A percentile compares a stretch with the other conserved stretches of the same genome.
Evolutionary conservation across 2,329 filamentous ascomycete species (phyloP).

Genomic region (Colletotrichum navitas): DNA sequence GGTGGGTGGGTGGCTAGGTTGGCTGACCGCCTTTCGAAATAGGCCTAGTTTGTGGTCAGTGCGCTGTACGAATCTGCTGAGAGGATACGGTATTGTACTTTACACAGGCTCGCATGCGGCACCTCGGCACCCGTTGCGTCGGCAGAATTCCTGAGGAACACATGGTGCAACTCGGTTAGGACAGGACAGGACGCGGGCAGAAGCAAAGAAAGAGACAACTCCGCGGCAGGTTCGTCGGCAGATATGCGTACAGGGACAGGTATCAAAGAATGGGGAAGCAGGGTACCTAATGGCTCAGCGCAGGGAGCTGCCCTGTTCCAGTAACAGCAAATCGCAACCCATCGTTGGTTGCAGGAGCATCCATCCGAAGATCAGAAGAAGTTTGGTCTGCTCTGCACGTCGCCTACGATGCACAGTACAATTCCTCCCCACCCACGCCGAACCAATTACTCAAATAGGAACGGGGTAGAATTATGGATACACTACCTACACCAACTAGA

Average conservation of each 20-base stretch:
- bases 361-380: not conserved
- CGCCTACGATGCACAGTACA: not conserved
- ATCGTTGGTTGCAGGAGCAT: conserved; percentile 9
- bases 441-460: conserved; percentile 13
- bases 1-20: too few relatives aligned
- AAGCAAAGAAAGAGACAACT: conserved; percentile 27
- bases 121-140: conserved; percentile 24
- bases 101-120: not conserved
- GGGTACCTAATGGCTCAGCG: not conserved
- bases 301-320: conserved; percentile 15
- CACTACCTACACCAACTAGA: too few relatives aligned
- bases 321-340: conserved; percentile 35
- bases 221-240: conserved; percentile 16
- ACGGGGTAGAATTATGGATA: not conserved
- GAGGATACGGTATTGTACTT: too few relatives aligned
- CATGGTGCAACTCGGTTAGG: conserved; percentile 1
- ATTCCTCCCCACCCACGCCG: conserved; percentile 9
- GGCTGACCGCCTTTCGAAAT: too few relatives aligned
- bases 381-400: not conserved
- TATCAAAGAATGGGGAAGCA: not conserved
- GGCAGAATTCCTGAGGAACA: conserved; percentile 31
- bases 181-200: not conserved
- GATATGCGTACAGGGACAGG: conserved; percentile 17
- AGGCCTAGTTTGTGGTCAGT: too few relatives aligned
- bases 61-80: too few relatives aligned